Percentiles rank a stretch among this genome's conserved stretches.
phyloP scores from a whole-genome alignment of 2,329 filamentous ascomycete species.

The Colletotrichum sp. region DNA sequence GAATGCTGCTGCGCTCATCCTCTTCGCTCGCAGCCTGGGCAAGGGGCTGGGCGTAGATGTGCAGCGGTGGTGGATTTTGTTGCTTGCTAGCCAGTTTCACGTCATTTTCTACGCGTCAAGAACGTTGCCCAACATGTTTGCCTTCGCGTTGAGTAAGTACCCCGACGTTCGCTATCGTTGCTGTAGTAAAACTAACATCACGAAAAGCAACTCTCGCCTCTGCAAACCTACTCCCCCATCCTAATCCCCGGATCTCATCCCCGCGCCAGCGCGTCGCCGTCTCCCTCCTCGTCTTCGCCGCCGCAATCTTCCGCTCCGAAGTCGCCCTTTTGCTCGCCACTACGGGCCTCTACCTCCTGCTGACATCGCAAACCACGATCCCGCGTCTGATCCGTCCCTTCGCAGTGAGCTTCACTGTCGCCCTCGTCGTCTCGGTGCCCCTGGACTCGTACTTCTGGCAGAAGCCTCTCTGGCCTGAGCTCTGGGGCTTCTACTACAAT shows the following conservation, averaged over 20 bases:
- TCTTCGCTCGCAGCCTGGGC: conserved; percentile 68
- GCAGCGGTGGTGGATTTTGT: conserved; percentile 78
- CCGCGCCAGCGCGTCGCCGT: conserved; percentile 68
- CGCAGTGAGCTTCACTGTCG: conserved; percentile 65
- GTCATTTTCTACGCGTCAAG: conserved; percentile 90
- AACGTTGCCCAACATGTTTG: conserved; percentile 95
- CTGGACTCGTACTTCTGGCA: conserved; percentile 97
- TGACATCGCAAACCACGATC: conserved; percentile 56
- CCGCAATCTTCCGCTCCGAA: conserved; percentile 88
- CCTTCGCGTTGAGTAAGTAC: conserved; percentile 79
- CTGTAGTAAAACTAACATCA: not conserved
- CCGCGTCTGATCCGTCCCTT: conserved; percentile 70
- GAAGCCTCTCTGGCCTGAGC: conserved; percentile 84
- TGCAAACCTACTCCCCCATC: conserved; percentile 47
- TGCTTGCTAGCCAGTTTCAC: conserved; percentile 90
- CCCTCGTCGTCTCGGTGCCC: conserved; percentile 72
- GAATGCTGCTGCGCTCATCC: conserved; percentile 73
- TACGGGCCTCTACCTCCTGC: conserved; percentile 69
- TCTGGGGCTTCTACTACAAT: conserved; percentile 90
- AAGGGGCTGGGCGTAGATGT: conserved; percentile 71
- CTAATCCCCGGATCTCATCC: conserved; percentile 29
- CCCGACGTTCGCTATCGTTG: not conserved
- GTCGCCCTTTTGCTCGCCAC: conserved; percentile 79
- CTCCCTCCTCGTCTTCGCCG: conserved; percentile 78
- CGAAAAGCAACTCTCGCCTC: conserved; percentile 71